Conservation (phyloP, 2,329 filamentous ascomycete genomes). For the Zarea fungicola region DNA sequence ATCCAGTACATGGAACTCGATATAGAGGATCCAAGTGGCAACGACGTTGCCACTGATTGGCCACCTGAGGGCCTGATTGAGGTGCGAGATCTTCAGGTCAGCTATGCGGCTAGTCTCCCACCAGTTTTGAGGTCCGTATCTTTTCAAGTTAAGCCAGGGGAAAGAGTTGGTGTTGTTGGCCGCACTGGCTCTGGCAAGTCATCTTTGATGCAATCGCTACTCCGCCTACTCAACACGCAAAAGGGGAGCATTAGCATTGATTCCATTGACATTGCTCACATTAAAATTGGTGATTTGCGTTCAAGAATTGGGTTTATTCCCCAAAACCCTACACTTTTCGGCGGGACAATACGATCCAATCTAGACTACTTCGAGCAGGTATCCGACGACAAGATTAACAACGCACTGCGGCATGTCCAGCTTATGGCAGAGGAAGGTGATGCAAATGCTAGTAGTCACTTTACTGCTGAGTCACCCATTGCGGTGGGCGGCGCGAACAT, state of each 20-base stretch:
- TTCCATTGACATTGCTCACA: neutral
- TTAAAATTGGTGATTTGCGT: constrained; percentile 10
- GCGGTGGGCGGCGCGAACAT: neutral
- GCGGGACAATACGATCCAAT: neutral
- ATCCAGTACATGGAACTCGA: neutral
- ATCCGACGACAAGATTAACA: neutral
- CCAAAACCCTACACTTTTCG: constrained; percentile 10
- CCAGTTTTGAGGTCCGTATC: neutral
- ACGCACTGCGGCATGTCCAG: neutral
- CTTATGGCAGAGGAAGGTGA: neutral
- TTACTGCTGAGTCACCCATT: neutral
- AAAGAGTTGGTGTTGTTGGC: neutral
- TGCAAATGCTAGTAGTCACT: neutral
- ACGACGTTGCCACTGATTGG: neutral
- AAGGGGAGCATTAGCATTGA: constrained; percentile 10
- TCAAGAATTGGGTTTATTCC: constrained; percentile 13
- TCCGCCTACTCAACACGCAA: neutral
- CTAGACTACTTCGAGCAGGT: neutral
- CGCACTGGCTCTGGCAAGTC: constrained; percentile 4
- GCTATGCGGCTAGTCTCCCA: neutral
- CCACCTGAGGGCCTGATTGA: neutral
- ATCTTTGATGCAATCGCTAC: constrained; percentile 1
- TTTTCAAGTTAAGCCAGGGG: neutral
- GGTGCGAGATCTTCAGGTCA: neutral
- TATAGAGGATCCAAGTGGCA: neutral